Percentiles rank a stretch among this genome's conserved stretches.
Conservation (phyloP, 805 yeast genomes). For the Wickerhamiella sergipiensis region DNA sequence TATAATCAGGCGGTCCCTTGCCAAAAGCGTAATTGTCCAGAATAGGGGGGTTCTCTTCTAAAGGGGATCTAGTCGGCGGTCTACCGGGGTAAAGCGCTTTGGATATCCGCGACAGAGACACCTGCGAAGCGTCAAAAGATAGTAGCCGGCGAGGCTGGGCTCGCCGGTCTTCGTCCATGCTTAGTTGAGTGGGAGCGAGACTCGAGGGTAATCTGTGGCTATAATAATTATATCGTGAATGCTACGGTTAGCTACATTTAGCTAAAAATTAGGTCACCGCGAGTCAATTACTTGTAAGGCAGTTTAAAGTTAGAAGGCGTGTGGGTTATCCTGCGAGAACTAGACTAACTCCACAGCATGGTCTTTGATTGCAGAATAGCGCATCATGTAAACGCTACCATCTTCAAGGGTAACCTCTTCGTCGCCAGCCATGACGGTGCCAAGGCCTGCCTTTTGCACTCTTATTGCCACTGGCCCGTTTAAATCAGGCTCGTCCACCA, state of each 20-base stretch:
- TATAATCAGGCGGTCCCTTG: neutral
- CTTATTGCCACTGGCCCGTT: conserved; percentile 65
- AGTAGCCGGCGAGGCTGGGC: conserved; percentile 11
- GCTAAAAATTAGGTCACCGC: no score
- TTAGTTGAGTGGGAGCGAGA: neutral
- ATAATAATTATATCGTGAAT: no score
- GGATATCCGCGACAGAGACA: conserved; percentile 14
- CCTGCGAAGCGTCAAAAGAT: conserved; percentile 13
- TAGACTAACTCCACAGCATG: conserved; percentile 12
- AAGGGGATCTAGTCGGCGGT: neutral
- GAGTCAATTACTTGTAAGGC: no score
- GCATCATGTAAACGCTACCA: conserved; percentile 63
- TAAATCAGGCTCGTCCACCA: conserved; percentile 71
- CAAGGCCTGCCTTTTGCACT: conserved; percentile 30
- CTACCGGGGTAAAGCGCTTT: conserved; percentile 10
- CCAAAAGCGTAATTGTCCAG: neutral
- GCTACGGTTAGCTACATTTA: no score
- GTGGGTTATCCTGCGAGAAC: no score
- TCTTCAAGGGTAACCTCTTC: conserved; percentile 40
- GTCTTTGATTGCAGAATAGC: conserved; percentile 39
- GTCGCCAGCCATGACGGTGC: conserved; percentile 30
- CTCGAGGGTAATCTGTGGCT: no score
- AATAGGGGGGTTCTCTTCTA: neutral
- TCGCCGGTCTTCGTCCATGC: conserved; percentile 12
- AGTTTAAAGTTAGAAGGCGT: no score